phyloP scores from a whole-genome alignment of 176 grass and related monocot species.

The Carex kokanica region DNA sequence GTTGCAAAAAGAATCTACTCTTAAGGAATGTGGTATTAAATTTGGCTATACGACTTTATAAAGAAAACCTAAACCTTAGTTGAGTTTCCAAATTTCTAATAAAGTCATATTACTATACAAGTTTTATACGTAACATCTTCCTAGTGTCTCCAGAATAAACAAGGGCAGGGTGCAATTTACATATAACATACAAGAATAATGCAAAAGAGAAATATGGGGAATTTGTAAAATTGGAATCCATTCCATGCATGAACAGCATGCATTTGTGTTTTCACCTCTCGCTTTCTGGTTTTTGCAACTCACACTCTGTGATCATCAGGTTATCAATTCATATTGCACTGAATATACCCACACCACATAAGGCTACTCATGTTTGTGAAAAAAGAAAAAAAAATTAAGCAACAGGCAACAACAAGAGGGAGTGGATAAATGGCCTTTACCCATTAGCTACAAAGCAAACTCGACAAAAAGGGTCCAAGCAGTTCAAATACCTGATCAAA shows the following conservation, averaged over 20 bases:
- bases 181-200: neutral
- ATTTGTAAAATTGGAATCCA: neutral
- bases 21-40: neutral
- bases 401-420: neutral
- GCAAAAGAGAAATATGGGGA: neutral
- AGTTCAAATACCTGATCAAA: slow-evolving; percentile 68
- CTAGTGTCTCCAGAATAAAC: neutral
- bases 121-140: neutral
- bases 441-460: neutral
- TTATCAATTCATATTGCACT: neutral
- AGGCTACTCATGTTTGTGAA: too few species aligned
- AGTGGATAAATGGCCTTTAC: neutral
- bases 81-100: neutral
- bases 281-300: neutral
- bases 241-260: neutral
- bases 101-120: neutral
- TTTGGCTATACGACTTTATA: neutral
- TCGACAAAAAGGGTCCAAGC: neutral
- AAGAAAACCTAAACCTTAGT: neutral
- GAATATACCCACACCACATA: too few species aligned
- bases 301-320: neutral
- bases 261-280: neutral
- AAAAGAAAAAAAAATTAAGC: too few species aligned
- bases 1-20: neutral
- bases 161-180: neutral